Conservation (phyloP, 1,139 yeast genomes). For the Protomyces lactucae-debilis region DNA sequence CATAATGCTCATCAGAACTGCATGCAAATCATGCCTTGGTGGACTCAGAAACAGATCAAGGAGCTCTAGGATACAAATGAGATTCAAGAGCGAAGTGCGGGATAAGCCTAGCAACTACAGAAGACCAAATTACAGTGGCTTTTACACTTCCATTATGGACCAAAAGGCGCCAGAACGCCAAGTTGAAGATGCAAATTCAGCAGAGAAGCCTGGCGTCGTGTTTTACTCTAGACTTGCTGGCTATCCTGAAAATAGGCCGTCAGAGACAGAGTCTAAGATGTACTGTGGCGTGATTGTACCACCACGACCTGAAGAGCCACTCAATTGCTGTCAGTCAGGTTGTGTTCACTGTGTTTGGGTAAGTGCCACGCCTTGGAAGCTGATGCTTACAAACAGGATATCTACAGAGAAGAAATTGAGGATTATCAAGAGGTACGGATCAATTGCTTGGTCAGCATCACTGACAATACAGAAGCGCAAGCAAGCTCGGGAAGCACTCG, state of each 20-base stretch:
- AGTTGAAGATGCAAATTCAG: neutral
- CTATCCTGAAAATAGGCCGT: slow-evolving; percentile 18
- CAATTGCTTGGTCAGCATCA: neutral
- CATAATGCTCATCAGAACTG: no score
- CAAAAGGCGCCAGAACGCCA: neutral
- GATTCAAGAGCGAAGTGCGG: neutral
- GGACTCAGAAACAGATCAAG: no score
- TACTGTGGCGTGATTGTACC: slow-evolving; percentile 20
- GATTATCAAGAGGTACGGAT: slow-evolving; percentile 3
- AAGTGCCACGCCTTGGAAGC: neutral
- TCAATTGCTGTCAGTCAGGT: slow-evolving; percentile 26
- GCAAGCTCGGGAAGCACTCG: slow-evolving; percentile 9
- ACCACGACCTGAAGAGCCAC: slow-evolving; percentile 19
- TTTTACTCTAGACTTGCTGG: slow-evolving; percentile 24
- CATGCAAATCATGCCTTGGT: no score
- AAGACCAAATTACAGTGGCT: slow-evolving; percentile 19
- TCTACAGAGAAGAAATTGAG: slow-evolving; percentile 22
- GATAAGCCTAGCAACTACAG: slow-evolving; percentile 5
- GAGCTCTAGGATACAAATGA: no score
- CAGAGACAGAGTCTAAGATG: slow-evolving; percentile 9
- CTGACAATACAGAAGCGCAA: neutral
- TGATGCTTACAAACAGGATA: neutral
- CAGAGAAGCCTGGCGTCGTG: slow-evolving; percentile 6
- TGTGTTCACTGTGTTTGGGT: slow-evolving; percentile 26
- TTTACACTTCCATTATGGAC: slow-evolving; percentile 18